Evolutionary conservation across 192 early-diverging fungal genomes (phyloP).

Genomic region (Podila minutissima): DNA sequence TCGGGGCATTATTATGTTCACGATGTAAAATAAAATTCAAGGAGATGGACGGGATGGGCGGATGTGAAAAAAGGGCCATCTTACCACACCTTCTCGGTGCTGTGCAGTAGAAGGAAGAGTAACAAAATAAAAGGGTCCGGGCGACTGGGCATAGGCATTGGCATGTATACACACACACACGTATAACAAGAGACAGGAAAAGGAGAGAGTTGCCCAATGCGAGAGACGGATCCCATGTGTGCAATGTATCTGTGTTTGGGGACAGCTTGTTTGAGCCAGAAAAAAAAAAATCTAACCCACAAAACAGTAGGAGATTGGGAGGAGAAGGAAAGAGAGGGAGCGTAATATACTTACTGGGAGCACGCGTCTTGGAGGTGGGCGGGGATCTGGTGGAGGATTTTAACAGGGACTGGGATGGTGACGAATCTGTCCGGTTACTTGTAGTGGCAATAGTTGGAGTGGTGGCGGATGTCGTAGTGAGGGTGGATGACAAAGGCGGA

Average conservation of each 20-base stretch:
- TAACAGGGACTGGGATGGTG: neutral
- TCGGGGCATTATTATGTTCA: too few species aligned
- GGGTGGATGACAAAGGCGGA: neutral
- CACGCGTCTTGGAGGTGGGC: conserved; percentile 1
- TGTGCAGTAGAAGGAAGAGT: too few species aligned
- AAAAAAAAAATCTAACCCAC: neutral
- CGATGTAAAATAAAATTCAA: too few species aligned
- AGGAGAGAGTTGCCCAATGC: neutral
- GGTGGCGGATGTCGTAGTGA: neutral
- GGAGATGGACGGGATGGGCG: too few species aligned
- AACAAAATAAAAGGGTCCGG: too few species aligned
- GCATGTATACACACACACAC: too few species aligned
- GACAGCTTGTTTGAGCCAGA: neutral
- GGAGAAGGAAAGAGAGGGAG: neutral
- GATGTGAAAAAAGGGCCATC: too few species aligned
- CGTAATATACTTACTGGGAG: conserved; percentile 3
- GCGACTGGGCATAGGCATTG: too few species aligned
- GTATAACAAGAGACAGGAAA: neutral
- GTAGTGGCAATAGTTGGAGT: neutral
- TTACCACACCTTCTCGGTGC: too few species aligned
- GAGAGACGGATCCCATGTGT: neutral
- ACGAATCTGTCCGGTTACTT: neutral
- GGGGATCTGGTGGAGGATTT: neutral
- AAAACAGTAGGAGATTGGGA: neutral
- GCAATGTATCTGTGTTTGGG: too few species aligned